These are phyloP conservation scores for Sporothrix phasma DNA, from an alignment of 2,329 filamentous ascomycete genomes.

Conservation along the genomic window DNA sequence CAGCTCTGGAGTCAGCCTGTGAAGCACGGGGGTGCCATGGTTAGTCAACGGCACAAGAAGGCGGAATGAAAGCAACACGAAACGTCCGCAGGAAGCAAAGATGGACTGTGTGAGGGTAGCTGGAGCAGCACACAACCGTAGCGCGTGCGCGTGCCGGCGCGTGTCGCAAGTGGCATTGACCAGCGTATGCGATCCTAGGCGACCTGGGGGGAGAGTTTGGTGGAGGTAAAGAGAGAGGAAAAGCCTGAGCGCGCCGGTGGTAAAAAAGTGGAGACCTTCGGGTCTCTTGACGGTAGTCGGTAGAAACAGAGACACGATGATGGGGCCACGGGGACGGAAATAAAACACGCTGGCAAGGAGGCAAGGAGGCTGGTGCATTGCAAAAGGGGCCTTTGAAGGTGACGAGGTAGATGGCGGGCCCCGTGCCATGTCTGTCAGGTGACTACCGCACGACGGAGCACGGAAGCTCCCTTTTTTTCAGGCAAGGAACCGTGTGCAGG, in stretches of 20 bases:
- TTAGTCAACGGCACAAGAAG: conserved; percentile 5
- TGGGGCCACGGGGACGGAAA: too few species aligned
- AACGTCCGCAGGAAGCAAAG: too few species aligned
- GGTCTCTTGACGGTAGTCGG: too few species aligned
- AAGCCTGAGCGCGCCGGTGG: neutral
- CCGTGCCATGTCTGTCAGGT: neutral
- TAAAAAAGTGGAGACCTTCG: neutral
- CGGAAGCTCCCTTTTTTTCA: neutral
- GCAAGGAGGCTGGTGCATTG: too few species aligned
- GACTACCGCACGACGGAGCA: neutral
- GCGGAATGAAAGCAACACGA: neutral
- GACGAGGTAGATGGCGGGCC: too few species aligned
- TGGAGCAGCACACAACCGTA: neutral
- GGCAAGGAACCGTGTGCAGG: neutral
- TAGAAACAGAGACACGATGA: too few species aligned
- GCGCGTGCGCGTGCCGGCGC: neutral
- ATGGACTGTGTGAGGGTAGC: neutral
- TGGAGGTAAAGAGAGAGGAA: neutral
- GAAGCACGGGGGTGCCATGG: neutral
- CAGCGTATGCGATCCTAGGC: neutral
- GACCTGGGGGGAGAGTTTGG: neutral
- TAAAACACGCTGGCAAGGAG: neutral
- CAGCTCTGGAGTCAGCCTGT: conserved; percentile 46
- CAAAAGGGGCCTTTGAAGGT: too few species aligned
- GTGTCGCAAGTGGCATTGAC: conserved; percentile 10